A percentile compares a stretch with the other conserved stretches of the same genome.
Conservation (phyloP, 2,329 filamentous ascomycete species). For the Diaporthe sp. region DNA sequence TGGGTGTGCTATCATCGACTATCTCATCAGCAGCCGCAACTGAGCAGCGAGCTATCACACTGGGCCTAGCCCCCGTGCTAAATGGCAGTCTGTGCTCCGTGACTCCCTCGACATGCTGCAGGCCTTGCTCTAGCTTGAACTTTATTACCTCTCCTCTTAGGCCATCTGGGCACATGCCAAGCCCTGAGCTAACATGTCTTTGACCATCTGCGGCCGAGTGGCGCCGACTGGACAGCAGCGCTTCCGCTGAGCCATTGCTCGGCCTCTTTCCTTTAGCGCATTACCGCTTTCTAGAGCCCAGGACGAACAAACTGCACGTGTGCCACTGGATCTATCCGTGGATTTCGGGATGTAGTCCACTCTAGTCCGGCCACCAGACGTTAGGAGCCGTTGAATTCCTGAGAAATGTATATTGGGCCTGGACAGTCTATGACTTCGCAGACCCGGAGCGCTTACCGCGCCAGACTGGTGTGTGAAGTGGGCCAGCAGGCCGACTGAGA, state of each 20-base stretch:
- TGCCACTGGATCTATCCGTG: conserved; percentile 19
- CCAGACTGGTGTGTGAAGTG: not conserved
- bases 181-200: conserved; percentile 5
- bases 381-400: conserved; percentile 29
- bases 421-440: conserved; percentile 9
- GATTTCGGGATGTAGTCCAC: conserved; percentile 7
- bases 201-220: conserved; percentile 24
- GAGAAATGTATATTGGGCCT: not conserved
- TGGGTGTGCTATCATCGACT: conserved; percentile 23
- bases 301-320: conserved; percentile 1
- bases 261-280: conserved; percentile 24
- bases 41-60: conserved; percentile 9
- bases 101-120: conserved; percentile 30
- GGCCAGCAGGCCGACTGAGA: not conserved
- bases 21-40: conserved; percentile 9
- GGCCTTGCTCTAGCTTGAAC: conserved; percentile 27
- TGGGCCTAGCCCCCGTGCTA: conserved; percentile 1
- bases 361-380: conserved; percentile 24
- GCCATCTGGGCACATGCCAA: conserved; percentile 3
- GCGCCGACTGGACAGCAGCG: conserved; percentile 4
- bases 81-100: conserved; percentile 22
- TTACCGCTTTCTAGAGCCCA: not conserved
- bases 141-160: conserved; percentile 21
- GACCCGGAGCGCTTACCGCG: conserved; percentile 4
- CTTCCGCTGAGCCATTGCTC: conserved; percentile 11